These are phyloP conservation scores for Bryum argenteum DNA, from an alignment of 225 moss, liverwort and hornwort genomes.

Conservation along the genomic window DNA sequence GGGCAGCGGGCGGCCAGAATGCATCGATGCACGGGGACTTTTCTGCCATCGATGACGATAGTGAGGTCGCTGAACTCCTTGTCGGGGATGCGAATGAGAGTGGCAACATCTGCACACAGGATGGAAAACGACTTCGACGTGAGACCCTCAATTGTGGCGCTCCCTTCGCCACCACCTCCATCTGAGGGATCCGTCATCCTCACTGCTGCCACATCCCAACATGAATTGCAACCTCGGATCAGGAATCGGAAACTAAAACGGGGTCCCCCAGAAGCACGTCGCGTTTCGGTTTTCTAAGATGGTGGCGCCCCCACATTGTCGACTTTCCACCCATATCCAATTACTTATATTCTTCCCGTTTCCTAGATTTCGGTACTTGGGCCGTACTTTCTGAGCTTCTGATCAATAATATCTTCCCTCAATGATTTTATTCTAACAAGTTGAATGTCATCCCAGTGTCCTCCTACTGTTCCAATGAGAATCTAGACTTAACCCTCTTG, in stretches of 20 bases:
- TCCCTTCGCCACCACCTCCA: background rate
- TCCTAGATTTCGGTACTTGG: no score
- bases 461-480: no score
- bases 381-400: no score
- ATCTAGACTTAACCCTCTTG: no score
- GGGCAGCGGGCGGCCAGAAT: constrained; percentile 73
- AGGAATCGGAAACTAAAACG: no score
- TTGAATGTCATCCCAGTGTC: no score
- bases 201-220: background rate
- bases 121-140: constrained; percentile 34
- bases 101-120: constrained; percentile 62
- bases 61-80: constrained; percentile 59
- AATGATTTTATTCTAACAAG: no score
- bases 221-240: background rate
- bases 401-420: no score
- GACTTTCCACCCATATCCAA: no score
- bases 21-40: constrained; percentile 69
- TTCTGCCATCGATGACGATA: constrained; percentile 52
- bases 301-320: constrained; percentile 1
- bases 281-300: no score
- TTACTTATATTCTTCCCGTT: no score
- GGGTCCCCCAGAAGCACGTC: no score
- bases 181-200: constrained; percentile 5
- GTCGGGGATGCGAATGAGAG: constrained; percentile 42
- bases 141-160: constrained; percentile 1